Conservation (phyloP, 441 rosid species). For the Aleurites moluccanus region DNA sequence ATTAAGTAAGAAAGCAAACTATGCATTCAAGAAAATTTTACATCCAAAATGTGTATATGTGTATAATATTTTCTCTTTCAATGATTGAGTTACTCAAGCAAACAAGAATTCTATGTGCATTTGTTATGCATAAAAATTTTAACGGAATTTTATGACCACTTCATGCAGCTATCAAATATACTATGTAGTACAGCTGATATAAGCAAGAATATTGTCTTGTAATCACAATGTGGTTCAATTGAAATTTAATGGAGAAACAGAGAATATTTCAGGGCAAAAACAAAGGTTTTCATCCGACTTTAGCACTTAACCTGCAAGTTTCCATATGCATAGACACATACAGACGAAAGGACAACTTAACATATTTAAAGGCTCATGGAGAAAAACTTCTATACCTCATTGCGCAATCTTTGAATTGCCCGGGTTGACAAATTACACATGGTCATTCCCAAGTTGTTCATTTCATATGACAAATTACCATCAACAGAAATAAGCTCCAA, state of each 20-base stretch:
- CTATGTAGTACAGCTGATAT: not conserved
- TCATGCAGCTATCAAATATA: not conserved
- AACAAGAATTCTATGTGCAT: not conserved
- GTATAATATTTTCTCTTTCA: not conserved
- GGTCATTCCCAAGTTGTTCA: conserved; percentile 50
- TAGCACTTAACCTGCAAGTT: conserved; percentile 3
- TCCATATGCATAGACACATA: conserved; percentile 7
- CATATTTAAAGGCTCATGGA: not conserved
- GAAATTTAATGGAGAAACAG: not conserved
- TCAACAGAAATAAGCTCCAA: conserved; percentile 92
- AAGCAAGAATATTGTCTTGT: not conserved
- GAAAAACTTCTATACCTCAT: conserved; percentile 55
- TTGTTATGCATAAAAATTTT: not conserved
- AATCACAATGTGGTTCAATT: not conserved
- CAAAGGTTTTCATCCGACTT: not conserved
- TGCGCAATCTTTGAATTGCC: conserved; percentile 78
- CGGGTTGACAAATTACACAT: conserved; percentile 84
- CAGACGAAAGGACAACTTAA: not conserved
- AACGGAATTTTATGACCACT: not conserved
- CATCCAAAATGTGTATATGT: too few relatives aligned
- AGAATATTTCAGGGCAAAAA: not conserved
- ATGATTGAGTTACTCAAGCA: not conserved
- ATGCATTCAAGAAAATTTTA: too few relatives aligned
- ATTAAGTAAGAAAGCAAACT: not conserved
- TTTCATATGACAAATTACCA: conserved; percentile 64